These are phyloP conservation scores for Erythrophleum fordii DNA, from an alignment of 306 rosid genomes.

Conservation along the genomic window DNA sequence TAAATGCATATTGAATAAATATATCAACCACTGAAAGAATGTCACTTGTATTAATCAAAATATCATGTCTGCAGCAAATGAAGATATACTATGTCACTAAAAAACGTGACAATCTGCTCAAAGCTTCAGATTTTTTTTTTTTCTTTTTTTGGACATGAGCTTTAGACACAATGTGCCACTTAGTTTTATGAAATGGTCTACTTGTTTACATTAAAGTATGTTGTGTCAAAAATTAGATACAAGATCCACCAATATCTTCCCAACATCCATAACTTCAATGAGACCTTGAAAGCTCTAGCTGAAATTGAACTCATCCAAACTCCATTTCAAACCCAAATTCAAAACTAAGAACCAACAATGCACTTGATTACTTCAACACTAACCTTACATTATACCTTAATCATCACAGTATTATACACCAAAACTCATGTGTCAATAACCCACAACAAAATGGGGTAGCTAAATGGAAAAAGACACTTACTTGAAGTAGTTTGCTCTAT, in stretches of 20 bases:
- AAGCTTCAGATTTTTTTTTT: slow-evolving; percentile 15
- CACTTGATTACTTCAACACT: no score
- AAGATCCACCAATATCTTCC: slow-evolving; percentile 25
- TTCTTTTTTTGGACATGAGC: slow-evolving; percentile 1
- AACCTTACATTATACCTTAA: no score
- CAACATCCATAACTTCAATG: slow-evolving; percentile 4
- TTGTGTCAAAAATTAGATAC: neutral
- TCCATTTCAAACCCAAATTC: no score
- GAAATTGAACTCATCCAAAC: no score
- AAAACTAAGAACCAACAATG: no score
- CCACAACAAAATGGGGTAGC: no score
- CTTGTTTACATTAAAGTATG: slow-evolving; percentile 6
- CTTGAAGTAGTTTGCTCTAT: no score
- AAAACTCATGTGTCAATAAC: no score
- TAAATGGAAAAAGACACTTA: no score
- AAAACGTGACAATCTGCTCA: neutral
- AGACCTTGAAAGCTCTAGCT: slow-evolving; percentile 10
- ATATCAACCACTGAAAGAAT: slow-evolving; percentile 17
- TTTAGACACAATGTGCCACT: neutral
- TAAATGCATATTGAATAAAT: slow-evolving; percentile 15
- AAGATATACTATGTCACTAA: slow-evolving; percentile 16
- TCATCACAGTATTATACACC: no score
- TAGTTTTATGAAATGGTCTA: neutral
- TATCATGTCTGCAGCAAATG: slow-evolving; percentile 23
- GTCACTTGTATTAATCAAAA: slow-evolving; percentile 11